These are phyloP conservation scores for Fennellomyces sp. DNA, from an alignment of 371 early-diverging fungal species.

Conservation along the genomic window DNA sequence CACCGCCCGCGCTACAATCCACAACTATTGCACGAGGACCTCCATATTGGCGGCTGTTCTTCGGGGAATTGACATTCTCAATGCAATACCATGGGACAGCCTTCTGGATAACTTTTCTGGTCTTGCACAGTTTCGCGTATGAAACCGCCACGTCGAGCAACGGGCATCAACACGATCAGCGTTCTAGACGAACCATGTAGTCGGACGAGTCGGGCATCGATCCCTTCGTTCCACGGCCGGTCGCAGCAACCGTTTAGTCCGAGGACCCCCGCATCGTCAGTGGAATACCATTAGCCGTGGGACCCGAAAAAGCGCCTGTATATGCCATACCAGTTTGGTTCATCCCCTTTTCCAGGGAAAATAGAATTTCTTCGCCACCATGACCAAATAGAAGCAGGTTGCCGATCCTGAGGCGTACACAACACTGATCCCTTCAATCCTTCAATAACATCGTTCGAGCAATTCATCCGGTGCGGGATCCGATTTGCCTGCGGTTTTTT, in stretches of 20 bases:
- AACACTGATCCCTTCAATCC: slow-evolving; percentile 68
- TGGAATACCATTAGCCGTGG: slow-evolving; percentile 69
- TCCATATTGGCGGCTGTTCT: slow-evolving; percentile 58
- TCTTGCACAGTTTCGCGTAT: slow-evolving; percentile 59
- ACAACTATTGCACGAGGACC: slow-evolving; percentile 43
- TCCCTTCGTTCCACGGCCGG: slow-evolving; percentile 77
- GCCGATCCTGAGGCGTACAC: slow-evolving; percentile 89
- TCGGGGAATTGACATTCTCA: slow-evolving; percentile 68
- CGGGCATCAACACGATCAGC: slow-evolving; percentile 84
- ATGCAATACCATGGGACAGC: slow-evolving; percentile 68
- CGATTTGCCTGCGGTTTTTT: slow-evolving; percentile 48
- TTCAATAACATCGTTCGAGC: slow-evolving; percentile 69
- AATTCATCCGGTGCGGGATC: slow-evolving; percentile 75
- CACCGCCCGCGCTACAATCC: slow-evolving; percentile 70
- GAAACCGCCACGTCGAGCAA: slow-evolving; percentile 66
- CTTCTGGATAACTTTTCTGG: slow-evolving; percentile 56
- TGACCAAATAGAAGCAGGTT: slow-evolving; percentile 93
- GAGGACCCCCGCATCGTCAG: slow-evolving; percentile 80
- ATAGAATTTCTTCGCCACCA: slow-evolving; percentile 86
- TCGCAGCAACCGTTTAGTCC: slow-evolving; percentile 79
- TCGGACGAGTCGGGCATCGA: slow-evolving; percentile 75
- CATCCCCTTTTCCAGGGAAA: slow-evolving; percentile 69
- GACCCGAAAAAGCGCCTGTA: slow-evolving; percentile 78
- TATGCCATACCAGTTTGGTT: slow-evolving; percentile 77
- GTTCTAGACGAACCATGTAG: slow-evolving; percentile 68